A percentile compares a stretch with the other conserved stretches of the same genome.
phyloP scores from a whole-genome alignment of 441 rosid species.

The Melastoma candidum region DNA sequence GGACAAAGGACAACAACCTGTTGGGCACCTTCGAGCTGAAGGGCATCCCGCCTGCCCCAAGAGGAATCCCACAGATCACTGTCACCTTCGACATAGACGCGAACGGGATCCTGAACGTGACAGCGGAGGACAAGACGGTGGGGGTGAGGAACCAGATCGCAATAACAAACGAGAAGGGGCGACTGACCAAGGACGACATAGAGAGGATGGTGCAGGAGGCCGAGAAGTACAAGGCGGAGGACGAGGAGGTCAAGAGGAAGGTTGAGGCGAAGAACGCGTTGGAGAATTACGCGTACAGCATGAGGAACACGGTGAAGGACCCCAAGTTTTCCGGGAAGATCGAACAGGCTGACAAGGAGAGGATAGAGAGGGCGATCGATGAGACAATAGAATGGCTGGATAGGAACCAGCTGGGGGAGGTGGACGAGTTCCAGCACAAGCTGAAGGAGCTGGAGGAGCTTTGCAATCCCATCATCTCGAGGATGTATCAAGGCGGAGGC shows the following conservation, averaged over 20 bases:
- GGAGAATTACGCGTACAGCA: constrained; percentile 7
- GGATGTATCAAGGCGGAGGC: constrained; percentile 3
- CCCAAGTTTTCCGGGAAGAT: constrained; percentile 3
- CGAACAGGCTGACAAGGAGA: constrained; percentile 1
- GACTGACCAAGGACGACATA: constrained; percentile 7
- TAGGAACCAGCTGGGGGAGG: constrained; percentile 8
- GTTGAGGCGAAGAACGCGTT: constrained; percentile 1
- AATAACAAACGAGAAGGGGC: constrained; percentile 8
- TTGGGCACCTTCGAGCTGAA: constrained; percentile 8
- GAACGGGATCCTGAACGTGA: constrained; percentile 3
- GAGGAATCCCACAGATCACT: not conserved
- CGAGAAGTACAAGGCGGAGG: constrained; percentile 1
- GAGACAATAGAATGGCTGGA: constrained; percentile 3
- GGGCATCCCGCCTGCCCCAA: constrained; percentile 2
- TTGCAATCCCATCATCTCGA: constrained; percentile 1
- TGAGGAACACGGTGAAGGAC: constrained; percentile 1
- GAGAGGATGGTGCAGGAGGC: constrained; percentile 7
- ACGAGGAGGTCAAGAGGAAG: constrained; percentile 4
- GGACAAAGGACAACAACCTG: constrained; percentile 6
- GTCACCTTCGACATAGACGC: constrained; percentile 1
- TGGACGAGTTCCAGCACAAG: constrained; percentile 3
- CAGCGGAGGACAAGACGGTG: constrained; percentile 3
- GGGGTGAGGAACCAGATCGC: constrained; percentile 5
- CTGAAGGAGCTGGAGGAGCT: constrained; percentile 6
- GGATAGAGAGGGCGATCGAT: not conserved